A percentile compares a stretch with the other conserved stretches of the same genome.
Evolutionary conservation across 108 stramenopile genomes (phyloP).

Genomic region (Conticribra weissflogii): DNA sequence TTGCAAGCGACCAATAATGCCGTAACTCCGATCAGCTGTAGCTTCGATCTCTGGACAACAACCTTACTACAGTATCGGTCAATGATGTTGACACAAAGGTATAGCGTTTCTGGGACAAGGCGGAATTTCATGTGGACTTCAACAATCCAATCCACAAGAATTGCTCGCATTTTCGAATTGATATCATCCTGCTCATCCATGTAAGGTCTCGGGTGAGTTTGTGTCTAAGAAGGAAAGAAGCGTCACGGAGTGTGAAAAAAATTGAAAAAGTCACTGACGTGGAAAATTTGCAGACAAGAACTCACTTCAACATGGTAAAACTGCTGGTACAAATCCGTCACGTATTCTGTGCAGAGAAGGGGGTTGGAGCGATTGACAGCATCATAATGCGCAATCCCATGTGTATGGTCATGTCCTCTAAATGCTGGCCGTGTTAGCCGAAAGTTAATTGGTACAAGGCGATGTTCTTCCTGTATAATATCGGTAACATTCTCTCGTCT

Average conservation of each 20-base stretch:
- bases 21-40: conserved; percentile 98
- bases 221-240: conserved; percentile 9
- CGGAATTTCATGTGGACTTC: conserved; percentile 94
- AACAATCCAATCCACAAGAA: conserved; percentile 94
- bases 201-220: conserved; percentile 48
- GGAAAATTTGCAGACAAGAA: not conserved
- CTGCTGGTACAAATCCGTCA: conserved; percentile 85
- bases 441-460: conserved; percentile 40
- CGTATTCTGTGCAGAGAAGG: conserved; percentile 56
- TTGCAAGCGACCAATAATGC: conserved; percentile 97
- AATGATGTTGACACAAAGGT: conserved; percentile 85
- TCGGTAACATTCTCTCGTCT: conserved; percentile 3
- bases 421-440: conserved; percentile 31
- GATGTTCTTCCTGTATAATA: conserved; percentile 13
- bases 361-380: conserved; percentile 33
- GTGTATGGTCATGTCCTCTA: conserved; percentile 31
- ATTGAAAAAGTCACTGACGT: not conserved
- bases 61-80: conserved; percentile 79
- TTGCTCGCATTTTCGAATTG: conserved; percentile 89
- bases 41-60: conserved; percentile 84
- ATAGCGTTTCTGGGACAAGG: conserved; percentile 87
- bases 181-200: conserved; percentile 84
- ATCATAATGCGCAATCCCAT: conserved; percentile 52
- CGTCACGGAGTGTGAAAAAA: not conserved
- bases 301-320: conserved; percentile 78